A percentile compares a stretch with the other conserved stretches of the same genome.
Conservation (phyloP, 2,329 filamentous ascomycete genomes). For the Diaporthe australafricana region DNA sequence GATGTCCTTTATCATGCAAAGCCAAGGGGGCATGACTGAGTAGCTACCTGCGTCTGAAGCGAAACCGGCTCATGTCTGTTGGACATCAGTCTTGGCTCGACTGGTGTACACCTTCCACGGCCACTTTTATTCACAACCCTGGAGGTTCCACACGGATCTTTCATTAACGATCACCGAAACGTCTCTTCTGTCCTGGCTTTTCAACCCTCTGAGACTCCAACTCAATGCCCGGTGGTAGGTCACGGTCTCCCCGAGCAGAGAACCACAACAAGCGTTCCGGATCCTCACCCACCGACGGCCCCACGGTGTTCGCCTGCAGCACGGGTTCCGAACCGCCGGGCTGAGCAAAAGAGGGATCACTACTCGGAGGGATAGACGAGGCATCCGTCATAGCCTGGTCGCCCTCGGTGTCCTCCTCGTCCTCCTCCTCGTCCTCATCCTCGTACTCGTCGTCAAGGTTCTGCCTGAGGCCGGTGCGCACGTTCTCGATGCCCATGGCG, state of each 20-base stretch:
- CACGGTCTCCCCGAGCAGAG: slow-evolving; percentile 15
- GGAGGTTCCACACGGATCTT: background rate
- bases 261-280: slow-evolving; percentile 33
- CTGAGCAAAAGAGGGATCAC: slow-evolving; percentile 23
- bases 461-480: slow-evolving; percentile 76
- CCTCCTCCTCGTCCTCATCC: slow-evolving; percentile 67
- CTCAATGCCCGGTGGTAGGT: slow-evolving; percentile 27
- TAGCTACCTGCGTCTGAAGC: background rate
- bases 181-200: slow-evolving; percentile 9
- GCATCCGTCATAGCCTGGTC: slow-evolving; percentile 47
- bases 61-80: background rate
- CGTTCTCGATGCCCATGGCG: slow-evolving; percentile 73
- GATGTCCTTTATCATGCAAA: too few species aligned
- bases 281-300: slow-evolving; percentile 1
- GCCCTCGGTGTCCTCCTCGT: slow-evolving; percentile 61
- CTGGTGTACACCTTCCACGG: too few species aligned
- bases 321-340: slow-evolving; percentile 3
- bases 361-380: slow-evolving; percentile 3
- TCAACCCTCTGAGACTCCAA: slow-evolving; percentile 20
- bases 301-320: background rate
- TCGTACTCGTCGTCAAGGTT: slow-evolving; percentile 62
- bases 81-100: background rate
- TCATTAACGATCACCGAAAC: slow-evolving; percentile 13
- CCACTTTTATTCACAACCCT: too few species aligned
- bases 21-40: background rate